Evolutionary conservation across 352 stramenopile genomes (phyloP), one percentile per base, ranked within the genome.

Genomic region (Phytophthora megakarya): DNA sequence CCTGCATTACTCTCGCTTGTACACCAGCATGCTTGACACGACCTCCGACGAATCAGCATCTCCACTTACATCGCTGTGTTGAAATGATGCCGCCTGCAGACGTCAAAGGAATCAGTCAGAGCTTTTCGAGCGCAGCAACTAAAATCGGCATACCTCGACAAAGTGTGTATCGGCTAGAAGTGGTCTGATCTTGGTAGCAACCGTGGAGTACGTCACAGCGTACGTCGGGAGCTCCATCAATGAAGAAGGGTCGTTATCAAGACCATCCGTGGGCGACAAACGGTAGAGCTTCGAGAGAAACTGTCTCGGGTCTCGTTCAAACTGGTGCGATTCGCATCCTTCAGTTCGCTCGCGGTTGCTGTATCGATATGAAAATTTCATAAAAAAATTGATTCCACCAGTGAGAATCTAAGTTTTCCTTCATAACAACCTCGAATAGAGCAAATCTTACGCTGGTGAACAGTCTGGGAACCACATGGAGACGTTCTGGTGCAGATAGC

Each of bases 401-500:
- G n/a, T n/a, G n/a, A n/a, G n/a, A n/a, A n/a, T n/a, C n/a, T n/a
- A n/a, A n/a, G n/a, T n/a, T n/a, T n/a, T n/a, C n/a, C n/a, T n/a
- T 19, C 19, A 53, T 45, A 8, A 21, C 8, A 18, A n/a, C 2
- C 2, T 40, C 7, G n/a, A 46, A 39, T 42, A 21, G 10, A 46
- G 23, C 7, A 18, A 21, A n/a, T 39, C 76, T 35, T 86, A 95
- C 86, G 9, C 59, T 52, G 88, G 88, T 4, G 88, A 91, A 49
- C 88, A 96, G 32, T 93, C 84, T 0, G 87, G 85, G 60, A 94
- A 96, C 81, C 88, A 94, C 80, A 94, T 89, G 19, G 86, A 81
- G 3, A 89, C 68, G 39, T 94, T 94, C 13, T 80, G 73, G 55
- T 96, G 88, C 43, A 96, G 60, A 53, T 91, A 89, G 66, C 84